Percentiles rank a stretch among this genome's conserved stretches.
Evolutionary conservation across 306 rosid species (phyloP).

Genomic region (Cajanus cajan): DNA sequence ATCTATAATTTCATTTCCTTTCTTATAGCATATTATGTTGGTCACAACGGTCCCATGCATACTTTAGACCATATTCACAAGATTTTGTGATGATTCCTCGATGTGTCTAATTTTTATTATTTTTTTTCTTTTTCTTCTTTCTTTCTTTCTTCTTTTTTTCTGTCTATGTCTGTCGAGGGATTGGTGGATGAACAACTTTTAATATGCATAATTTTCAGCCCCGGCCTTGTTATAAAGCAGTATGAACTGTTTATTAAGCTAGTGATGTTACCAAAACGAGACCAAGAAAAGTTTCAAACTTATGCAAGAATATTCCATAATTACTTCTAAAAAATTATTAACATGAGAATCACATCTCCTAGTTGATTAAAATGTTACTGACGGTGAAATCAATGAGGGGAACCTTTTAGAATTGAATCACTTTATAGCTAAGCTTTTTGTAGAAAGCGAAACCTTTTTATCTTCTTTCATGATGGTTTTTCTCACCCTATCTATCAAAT

Average conservation of each 20-base stretch:
- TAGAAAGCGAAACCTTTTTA: conserved; percentile 2
- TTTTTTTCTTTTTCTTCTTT: neutral
- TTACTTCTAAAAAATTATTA: neutral
- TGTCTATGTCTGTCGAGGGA: neutral
- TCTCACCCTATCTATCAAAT: conserved; percentile 7
- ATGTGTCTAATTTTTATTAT: too few species aligned
- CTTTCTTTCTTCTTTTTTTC: neutral
- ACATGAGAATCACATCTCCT: neutral
- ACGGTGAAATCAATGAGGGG: neutral
- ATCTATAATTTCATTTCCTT: conserved; percentile 7
- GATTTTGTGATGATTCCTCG: conserved; percentile 19
- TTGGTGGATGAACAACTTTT: neutral
- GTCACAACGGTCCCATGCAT: conserved; percentile 28
- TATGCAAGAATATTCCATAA: too few species aligned
- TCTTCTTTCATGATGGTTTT: conserved; percentile 8
- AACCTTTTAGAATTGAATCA: neutral
- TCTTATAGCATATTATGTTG: conserved; percentile 10
- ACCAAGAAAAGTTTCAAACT: neutral
- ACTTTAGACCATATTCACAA: conserved; percentile 33
- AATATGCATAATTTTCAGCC: neutral
- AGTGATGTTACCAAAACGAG: neutral
- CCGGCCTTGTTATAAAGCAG: neutral
- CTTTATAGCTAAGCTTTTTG: neutral
- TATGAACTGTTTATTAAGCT: neutral
- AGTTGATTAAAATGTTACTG: neutral